These are phyloP conservation scores for Rhododendron kiyosumense DNA, from an alignment of 148 eudicot species.

Conservation along the genomic window DNA sequence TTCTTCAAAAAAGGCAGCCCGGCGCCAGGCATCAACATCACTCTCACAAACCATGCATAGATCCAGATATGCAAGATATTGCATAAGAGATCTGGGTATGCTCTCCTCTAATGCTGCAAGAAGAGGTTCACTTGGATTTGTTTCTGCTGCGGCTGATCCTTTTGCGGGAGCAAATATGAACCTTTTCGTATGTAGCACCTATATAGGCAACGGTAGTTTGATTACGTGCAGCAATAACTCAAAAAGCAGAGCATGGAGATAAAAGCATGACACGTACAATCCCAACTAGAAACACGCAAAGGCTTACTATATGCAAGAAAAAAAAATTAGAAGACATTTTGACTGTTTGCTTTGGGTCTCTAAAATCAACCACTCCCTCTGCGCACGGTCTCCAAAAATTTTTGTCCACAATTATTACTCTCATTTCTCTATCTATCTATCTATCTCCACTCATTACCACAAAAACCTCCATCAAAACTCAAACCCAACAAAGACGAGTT, in stretches of 20 bases:
- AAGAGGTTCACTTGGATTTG: slow-evolving; percentile 81
- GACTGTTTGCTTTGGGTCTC: too few relatives aligned
- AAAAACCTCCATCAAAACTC: not conserved
- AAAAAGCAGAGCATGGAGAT: not conserved
- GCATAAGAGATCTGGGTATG: slow-evolving; percentile 57
- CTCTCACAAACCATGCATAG: slow-evolving; percentile 85
- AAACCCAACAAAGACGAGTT: not conserved
- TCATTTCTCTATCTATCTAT: too few relatives aligned
- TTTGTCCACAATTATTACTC: not conserved
- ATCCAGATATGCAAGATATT: slow-evolving; percentile 86
- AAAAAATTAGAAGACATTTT: not conserved
- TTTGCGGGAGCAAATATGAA: slow-evolving; percentile 78
- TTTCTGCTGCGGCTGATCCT: slow-evolving; percentile 82
- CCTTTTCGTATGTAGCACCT: slow-evolving; percentile 87
- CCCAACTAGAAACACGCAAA: not conserved
- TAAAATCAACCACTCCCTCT: not conserved
- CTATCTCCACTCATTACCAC: not conserved
- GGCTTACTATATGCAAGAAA: not conserved
- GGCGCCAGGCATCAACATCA: slow-evolving; percentile 80
- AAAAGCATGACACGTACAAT: not conserved
- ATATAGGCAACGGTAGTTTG: not conserved
- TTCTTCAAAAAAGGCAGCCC: slow-evolving; percentile 92
- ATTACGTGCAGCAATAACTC: not conserved
- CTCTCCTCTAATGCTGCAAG: slow-evolving; percentile 71
- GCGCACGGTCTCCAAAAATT: not conserved